These are phyloP conservation scores for Kwoniella dejecticola DNA, from an alignment of 768 basidiomycete genomes.

Conservation along the genomic window DNA sequence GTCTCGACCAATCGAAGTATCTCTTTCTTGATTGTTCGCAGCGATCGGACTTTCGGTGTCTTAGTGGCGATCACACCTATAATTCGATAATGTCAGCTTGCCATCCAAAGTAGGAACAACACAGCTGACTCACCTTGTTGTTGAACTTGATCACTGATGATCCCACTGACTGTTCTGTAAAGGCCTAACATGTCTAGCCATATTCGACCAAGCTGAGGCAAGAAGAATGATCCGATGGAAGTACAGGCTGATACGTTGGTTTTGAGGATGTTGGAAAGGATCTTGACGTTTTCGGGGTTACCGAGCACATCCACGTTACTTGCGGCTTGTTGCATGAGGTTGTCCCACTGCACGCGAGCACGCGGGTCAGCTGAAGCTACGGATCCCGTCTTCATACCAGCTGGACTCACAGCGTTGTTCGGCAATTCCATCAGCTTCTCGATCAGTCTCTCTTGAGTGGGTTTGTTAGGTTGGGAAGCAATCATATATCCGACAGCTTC, in stretches of 20 bases:
- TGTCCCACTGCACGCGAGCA: conserved; percentile 76
- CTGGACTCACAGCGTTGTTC: conserved; percentile 78
- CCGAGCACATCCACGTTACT: conserved; percentile 88
- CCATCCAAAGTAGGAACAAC: background rate
- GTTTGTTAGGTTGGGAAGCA: conserved; percentile 96
- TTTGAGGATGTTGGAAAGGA: conserved; percentile 93
- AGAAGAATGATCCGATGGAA: conserved; percentile 93
- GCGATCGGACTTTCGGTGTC: conserved; percentile 90
- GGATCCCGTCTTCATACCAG: background rate
- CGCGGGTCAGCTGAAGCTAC: background rate
- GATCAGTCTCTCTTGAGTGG: conserved; percentile 92
- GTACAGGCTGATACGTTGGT: conserved; percentile 98
- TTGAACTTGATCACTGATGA: conserved; percentile 89
- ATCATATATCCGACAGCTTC: conserved; percentile 99
- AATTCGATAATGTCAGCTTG: background rate
- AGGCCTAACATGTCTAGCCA: conserved; percentile 98
- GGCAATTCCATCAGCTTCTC: conserved; percentile 94
- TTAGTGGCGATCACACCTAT: conserved; percentile 87
- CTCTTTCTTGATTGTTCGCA: conserved; percentile 98
- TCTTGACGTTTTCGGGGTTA: conserved; percentile 91
- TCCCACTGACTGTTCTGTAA: conserved; percentile 94
- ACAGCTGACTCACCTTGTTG: conserved; percentile 65
- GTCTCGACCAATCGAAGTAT: conserved; percentile 96
- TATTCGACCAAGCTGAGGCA: conserved; percentile 93
- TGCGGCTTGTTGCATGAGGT: conserved; percentile 91